phyloP scores from a whole-genome alignment of 106 monocot species.

The Posidonia australis region DNA sequence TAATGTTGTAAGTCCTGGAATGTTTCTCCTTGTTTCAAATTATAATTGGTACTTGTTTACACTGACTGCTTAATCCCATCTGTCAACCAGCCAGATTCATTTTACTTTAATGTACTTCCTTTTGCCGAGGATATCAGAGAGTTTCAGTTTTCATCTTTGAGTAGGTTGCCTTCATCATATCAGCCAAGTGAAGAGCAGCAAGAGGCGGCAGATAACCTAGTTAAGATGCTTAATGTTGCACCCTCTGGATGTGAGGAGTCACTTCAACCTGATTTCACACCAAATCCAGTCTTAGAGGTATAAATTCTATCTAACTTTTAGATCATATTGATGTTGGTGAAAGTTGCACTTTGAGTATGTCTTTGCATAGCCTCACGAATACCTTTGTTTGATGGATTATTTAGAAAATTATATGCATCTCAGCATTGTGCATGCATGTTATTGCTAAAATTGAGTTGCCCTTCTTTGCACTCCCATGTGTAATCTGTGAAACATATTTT shows the following conservation, averaged over 20 bases:
- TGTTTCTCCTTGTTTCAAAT: background rate
- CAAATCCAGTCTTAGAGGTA: conserved; percentile 94
- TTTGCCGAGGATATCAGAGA: conserved; percentile 96
- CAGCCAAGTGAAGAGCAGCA: conserved; percentile 73
- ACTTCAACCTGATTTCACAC: conserved; percentile 72
- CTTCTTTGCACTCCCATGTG: too few relatives aligned
- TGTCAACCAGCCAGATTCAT: conserved; percentile 77
- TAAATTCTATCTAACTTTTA: background rate
- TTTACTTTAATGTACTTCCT: conserved; percentile 93
- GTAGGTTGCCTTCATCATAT: conserved; percentile 49
- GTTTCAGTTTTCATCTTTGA: conserved; percentile 89
- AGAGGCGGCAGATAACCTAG: conserved; percentile 72
- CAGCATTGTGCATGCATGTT: too few relatives aligned
- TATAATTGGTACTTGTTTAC: background rate
- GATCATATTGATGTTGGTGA: background rate
- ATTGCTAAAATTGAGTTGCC: too few relatives aligned
- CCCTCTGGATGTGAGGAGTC: conserved; percentile 47
- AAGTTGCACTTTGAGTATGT: too few relatives aligned
- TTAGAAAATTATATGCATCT: too few relatives aligned
- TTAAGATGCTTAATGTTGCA: conserved; percentile 66
- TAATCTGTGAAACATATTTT: too few relatives aligned
- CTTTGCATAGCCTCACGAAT: too few relatives aligned
- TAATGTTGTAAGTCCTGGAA: conserved; percentile 38
- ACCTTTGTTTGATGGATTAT: too few relatives aligned
- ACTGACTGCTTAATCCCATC: background rate